Evolutionary conservation across 2,329 filamentous ascomycete species (phyloP).

Genomic region (Apiospora arundinis): DNA sequence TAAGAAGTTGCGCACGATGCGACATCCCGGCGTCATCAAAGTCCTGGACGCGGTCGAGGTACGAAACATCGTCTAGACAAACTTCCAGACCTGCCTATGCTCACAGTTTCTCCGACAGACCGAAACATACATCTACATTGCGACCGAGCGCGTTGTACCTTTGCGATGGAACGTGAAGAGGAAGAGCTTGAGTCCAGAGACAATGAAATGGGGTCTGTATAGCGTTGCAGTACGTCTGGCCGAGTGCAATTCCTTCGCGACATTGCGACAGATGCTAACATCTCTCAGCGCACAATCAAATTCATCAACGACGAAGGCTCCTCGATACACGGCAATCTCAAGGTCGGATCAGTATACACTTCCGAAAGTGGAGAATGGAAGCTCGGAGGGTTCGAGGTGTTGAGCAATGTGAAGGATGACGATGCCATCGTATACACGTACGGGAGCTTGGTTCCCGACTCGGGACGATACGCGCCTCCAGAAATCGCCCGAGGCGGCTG

Average conservation of each 20-base stretch:
- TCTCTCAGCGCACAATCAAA: constrained; percentile 78
- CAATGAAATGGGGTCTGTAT: constrained; percentile 94
- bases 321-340: constrained; percentile 88
- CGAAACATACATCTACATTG: constrained; percentile 94
- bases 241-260: neutral
- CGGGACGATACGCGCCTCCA: constrained; percentile 82
- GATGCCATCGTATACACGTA: constrained; percentile 94
- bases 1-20: constrained; percentile 89
- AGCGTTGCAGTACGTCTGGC: constrained; percentile 71
- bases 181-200: constrained; percentile 87
- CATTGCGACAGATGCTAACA: constrained; percentile 1
- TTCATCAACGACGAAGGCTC: constrained; percentile 95
- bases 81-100: neutral
- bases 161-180: constrained; percentile 89
- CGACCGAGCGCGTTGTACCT: constrained; percentile 87
- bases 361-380: constrained; percentile 99
- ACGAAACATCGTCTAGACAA: constrained; percentile 33
- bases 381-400: constrained; percentile 87
- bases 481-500: constrained; percentile 89
- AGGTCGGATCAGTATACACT: constrained; percentile 87
- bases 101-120: constrained; percentile 62
- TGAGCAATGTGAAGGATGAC: constrained; percentile 96
- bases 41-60: constrained; percentile 95
- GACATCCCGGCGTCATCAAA: constrained; percentile 93
- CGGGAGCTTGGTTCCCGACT: constrained; percentile 86